These are phyloP conservation scores for Anacardium occidentale DNA, from an alignment of 345 rosid species.

Conservation along the genomic window DNA sequence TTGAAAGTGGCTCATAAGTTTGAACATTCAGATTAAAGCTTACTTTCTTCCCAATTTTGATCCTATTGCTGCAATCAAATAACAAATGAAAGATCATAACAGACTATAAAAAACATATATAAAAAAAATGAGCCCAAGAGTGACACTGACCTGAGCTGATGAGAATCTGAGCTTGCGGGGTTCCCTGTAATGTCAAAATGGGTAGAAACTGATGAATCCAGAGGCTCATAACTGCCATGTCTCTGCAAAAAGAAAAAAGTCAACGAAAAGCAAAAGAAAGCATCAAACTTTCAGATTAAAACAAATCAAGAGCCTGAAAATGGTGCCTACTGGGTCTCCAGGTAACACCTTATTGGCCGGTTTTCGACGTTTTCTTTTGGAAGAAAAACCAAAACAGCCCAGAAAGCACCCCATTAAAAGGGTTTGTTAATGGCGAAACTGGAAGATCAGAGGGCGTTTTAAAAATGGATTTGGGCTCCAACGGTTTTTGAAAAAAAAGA, in stretches of 20 bases:
- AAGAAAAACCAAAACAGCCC: conserved; percentile 76
- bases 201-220: conserved; percentile 44
- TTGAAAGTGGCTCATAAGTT: conserved; percentile 61
- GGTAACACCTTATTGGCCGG: conserved; percentile 45
- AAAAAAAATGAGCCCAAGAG: neutral
- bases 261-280: neutral
- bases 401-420: conserved; percentile 77
- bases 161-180: conserved; percentile 30
- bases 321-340: conserved; percentile 47
- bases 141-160: conserved; percentile 51
- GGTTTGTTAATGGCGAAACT: conserved; percentile 1
- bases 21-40: conserved; percentile 79
- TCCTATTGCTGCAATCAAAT: conserved; percentile 26
- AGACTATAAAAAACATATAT: neutral
- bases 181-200: conserved; percentile 27
- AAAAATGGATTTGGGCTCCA: conserved; percentile 40
- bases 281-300: neutral
- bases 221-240: conserved; percentile 45
- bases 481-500: conserved; percentile 65
- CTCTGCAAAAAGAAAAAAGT: conserved; percentile 33
- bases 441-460: neutral
- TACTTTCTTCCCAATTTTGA: conserved; percentile 66
- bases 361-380: conserved; percentile 53
- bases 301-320: neutral
- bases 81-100: neutral